Base-by-base conservation (phyloP, 2,329 filamentous ascomycete species). In the Neophaeococcomyces aloes region DNA sequence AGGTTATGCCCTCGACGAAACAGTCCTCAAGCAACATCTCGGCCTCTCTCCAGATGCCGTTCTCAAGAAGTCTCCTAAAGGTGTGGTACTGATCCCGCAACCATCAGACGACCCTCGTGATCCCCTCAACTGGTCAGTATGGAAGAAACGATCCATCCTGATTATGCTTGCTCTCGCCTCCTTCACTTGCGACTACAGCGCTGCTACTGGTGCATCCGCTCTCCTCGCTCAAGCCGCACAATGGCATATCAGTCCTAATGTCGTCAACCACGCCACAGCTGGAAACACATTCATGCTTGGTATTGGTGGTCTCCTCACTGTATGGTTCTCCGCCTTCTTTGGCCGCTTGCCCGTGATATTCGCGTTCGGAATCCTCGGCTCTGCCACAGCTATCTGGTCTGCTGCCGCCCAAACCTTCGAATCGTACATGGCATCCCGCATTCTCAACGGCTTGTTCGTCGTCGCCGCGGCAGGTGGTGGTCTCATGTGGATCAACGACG, bases 401-500 rank as follows among this genome's bases (percentile, higher is more conserved):
- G 68, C 68, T 0, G 65, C 60, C 0, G 66, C 68, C 2, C 63
- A 58, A 0, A 62, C 55, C 7, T 71, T 70, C 48, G 58, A 61
- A n/a, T 70, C 67, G 1, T 71, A 68, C 53, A 66, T 69, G 61
- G 66, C 65, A 2, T 66, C 67, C 3, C 65, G 68, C 23, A 69
- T 71, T 35, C 57, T 71, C 27, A 70, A 61, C 41, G 60, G 70
- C 15, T 66, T 72, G 49, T 72, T 72, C 55, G 63, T 63, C 27
- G 70, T 68, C 3, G 65, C 53, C 7, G 57, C 51, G 5, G 54
- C 57, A 7, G 57, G 54, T 11, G 57, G 57, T 13, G 70, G 69
- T 7, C 60, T 76, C 40, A 69, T 72, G 51, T 70, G 70, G 53
- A 69, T 75, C 54, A 70, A 75, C 42, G 75, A 78, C 56, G 65